Evolutionary conservation across 2,329 filamentous ascomycete species (phyloP).

Genomic region (Ambrosiella cleistominuta): DNA sequence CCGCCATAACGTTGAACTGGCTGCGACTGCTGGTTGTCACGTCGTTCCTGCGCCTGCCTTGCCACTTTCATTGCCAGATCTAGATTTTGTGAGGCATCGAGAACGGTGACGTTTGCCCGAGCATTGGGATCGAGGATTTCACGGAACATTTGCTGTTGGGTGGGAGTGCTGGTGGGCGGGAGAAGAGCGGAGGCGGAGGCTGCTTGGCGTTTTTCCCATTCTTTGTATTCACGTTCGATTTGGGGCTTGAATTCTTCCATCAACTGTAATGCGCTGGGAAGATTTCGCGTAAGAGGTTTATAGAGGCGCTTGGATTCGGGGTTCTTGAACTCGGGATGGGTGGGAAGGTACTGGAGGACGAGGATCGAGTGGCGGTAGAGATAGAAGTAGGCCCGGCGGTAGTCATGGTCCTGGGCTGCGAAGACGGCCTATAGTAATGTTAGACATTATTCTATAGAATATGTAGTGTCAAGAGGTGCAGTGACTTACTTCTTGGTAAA

Average conservation of each 20-base stretch:
- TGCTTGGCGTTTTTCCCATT: conserved; percentile 34
- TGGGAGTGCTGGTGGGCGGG: background rate
- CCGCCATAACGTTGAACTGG: conserved; percentile 26
- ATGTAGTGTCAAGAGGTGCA: conserved; percentile 13
- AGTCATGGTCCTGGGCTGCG: conserved; percentile 71
- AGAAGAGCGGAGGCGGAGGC: background rate
- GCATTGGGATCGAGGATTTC: conserved; percentile 17
- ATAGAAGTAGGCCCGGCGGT: conserved; percentile 75
- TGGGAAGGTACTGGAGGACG: conserved; percentile 56
- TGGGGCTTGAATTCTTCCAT: conserved; percentile 66
- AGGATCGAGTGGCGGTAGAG: conserved; percentile 79
- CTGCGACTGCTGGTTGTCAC: conserved; percentile 33
- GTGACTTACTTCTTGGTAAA: conserved; percentile 55
- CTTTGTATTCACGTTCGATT: conserved; percentile 53
- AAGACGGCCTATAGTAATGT: conserved; percentile 48
- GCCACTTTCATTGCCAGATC: conserved; percentile 64
- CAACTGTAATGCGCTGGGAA: conserved; percentile 43
- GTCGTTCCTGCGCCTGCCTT: conserved; percentile 49
- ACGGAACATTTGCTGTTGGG: conserved; percentile 13
- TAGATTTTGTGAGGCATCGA: conserved; percentile 54
- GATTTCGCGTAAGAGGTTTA: conserved; percentile 29
- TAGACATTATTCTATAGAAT: background rate
- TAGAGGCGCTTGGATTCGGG: conserved; percentile 48
- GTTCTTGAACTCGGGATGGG: conserved; percentile 58
- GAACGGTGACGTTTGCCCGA: conserved; percentile 29